Conservation (phyloP, 805 yeast species). For the Lipomyces lipofer region DNA sequence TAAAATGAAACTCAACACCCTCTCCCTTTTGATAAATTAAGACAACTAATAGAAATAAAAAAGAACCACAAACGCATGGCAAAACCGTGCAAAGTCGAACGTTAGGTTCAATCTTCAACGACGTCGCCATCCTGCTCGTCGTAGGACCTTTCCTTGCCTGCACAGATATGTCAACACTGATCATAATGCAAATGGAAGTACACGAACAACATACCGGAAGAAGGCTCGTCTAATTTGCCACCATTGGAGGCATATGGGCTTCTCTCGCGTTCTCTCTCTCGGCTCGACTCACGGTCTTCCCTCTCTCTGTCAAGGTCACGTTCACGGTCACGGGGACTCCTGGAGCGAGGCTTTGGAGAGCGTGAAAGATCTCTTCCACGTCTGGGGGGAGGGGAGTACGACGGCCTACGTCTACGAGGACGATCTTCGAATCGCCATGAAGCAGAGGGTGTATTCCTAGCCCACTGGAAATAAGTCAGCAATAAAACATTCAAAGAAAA, state of each 20-base stretch:
- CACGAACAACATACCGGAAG: conserved; percentile 6
- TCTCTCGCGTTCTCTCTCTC: conserved; percentile 10
- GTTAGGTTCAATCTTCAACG: conserved; percentile 21
- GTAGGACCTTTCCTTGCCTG: conserved; percentile 22
- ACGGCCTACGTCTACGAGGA: conserved; percentile 24
- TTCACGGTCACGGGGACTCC: conserved; percentile 16
- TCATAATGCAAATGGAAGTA: neutral
- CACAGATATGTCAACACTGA: neutral
- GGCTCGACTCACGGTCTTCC: too few relatives aligned
- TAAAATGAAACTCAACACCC: too few relatives aligned
- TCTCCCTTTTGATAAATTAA: too few relatives aligned
- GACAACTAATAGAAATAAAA: too few relatives aligned
- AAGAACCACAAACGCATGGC: too few relatives aligned
- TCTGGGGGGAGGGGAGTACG: conserved; percentile 20
- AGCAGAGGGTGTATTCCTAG: conserved; percentile 30
- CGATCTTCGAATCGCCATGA: conserved; percentile 32
- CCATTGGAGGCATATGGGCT: conserved; percentile 10
- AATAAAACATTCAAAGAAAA: neutral
- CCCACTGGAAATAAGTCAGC: conserved; percentile 23
- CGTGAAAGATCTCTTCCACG: conserved; percentile 18
- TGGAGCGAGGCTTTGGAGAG: conserved; percentile 17
- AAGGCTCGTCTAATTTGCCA: conserved; percentile 14
- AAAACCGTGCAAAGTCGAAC: too few relatives aligned
- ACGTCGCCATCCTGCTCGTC: conserved; percentile 29
- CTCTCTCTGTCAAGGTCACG: conserved; percentile 7